Conservation (phyloP, 148 eudicot species). For the Amaranthus cruentus region DNA sequence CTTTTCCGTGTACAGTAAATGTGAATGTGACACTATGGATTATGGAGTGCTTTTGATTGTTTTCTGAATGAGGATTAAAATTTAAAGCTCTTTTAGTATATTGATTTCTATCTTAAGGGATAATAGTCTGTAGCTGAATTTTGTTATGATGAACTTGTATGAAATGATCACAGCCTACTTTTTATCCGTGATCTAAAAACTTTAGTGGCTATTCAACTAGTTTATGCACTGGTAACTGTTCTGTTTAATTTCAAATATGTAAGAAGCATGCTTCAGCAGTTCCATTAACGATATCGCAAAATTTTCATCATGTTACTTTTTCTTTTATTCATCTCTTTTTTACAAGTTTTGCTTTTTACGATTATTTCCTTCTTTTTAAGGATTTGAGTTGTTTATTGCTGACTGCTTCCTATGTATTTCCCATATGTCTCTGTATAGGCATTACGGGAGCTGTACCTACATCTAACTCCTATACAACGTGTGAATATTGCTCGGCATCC, state of each 20-base stretch:
- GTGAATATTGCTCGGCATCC: slow-evolving; percentile 95
- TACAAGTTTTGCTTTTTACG: not conserved
- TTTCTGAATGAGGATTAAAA: not conserved
- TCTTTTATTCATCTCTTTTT: not conserved
- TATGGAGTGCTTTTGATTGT: not conserved
- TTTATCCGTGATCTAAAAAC: not conserved
- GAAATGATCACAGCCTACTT: not conserved
- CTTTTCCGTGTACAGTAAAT: not conserved
- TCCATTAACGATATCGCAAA: too few relatives aligned
- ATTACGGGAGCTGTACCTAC: slow-evolving; percentile 60
- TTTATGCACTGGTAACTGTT: not conserved
- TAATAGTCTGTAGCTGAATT: not conserved
- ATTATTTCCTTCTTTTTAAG: not conserved
- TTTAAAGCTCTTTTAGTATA: not conserved
- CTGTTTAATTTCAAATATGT: not conserved
- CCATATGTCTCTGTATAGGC: slow-evolving; percentile 45
- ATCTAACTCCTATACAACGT: slow-evolving; percentile 86
- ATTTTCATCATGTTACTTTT: not conserved
- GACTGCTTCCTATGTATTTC: slow-evolving; percentile 8
- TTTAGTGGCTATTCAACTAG: not conserved
- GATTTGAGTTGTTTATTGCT: not conserved
- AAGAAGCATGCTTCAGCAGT: not conserved
- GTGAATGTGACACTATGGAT: not conserved
- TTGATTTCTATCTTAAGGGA: not conserved
- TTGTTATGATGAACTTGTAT: not conserved